Base-by-base conservation (phyloP, 2,329 filamentous ascomycete species). In the Diaporthe eres region DNA sequence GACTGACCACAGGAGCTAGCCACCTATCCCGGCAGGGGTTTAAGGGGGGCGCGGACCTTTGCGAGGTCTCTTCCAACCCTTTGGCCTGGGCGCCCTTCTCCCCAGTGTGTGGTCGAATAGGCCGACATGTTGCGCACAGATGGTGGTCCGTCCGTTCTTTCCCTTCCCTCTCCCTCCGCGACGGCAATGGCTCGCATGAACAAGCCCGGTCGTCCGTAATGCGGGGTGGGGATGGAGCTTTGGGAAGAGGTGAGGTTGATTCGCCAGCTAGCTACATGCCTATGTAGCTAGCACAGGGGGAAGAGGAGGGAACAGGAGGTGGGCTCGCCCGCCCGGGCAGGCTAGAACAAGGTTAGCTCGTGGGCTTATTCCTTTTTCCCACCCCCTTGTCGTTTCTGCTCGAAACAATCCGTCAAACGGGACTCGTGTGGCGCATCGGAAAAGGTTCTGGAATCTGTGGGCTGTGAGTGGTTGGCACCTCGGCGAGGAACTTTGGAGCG, bases 361-460 rank as follows among this genome's bases (percentile, higher is more conserved):
- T 13, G 55, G 19, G 42, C 17, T 68, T 51, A 51, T 67, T 51
- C 44, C 44, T 37, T 39, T 28, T 17, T 25, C 42, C 61, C 28
- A 12, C 44, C 28, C 31, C 63, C 22, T 53, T 15, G 15, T 55
- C 65, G 65, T 70, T 55, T 70, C 65, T 34, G 49, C 49, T 70
- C 65, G 65, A 70, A 55, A 70, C 65, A 70, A 55, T 55, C 65
- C 65, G 49, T 70, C 65, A 55, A 28, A 70, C 49, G 44, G 65
- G 49, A 70, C 5, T 37, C 39, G 47, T 53, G 49, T 42, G 47
- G 34, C 49, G 47, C 47, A 55, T 17, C 39, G 4, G 19, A 34
- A 70, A 55, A 70, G 65, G 65, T 70, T 70, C 49, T 70, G 65
- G 65, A 70, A 70, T 34, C 22, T 49, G 42, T 17, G 65, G 34